Evolutionary conservation across 78 protist genomes (phyloP), one percentile per base, ranked within the genome.

Genomic region (Planoprotostelium fungivorum): DNA sequence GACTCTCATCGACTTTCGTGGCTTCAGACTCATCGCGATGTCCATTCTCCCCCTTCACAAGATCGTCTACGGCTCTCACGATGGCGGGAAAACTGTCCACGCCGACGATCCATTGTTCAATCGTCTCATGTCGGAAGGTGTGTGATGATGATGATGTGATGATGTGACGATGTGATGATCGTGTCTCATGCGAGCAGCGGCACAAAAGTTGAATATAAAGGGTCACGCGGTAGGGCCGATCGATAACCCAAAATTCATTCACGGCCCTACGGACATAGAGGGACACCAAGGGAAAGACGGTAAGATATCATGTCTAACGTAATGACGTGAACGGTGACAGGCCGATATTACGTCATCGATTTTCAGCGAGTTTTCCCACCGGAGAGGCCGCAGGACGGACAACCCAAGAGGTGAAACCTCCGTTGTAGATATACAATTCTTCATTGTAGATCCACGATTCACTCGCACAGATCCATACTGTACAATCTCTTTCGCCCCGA

Each of bases 201-300:
- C 95, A 5, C 35, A 90, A 34, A 90, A 84, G 29, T n/a, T 93
- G 34, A 93, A 93, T 35, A 93, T 93, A 51, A 93, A 93, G 51
- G 95, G 95, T 31, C 95, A 93, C 88, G 5, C 39, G 25, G 89
- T 89, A 28, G 94, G 94, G 9, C 37, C 86, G 34, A 88, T 86
- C 37, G 93, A 84, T 0, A 34, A 88, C 10, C 35, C 87, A 38
- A 89, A 91, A 88, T 88, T 93, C 37, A 84, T 93, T 28, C 89
- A 93, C 39, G 95, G 93, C 28, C 95, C 95, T 0, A 91, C 93
- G 38, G 95, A 93, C n/a, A 93, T 93, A 63, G 95, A 93, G 37
- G 95, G 95, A 35, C 95, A 93, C 35, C 34, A 87, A 0, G 95
- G 95, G 25, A 38, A 34, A 28, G 95, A 93, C 84, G 73, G 73